Evolutionary conservation across 202 grass and related monocot species (phyloP), one percentile per base, ranked within the genome.

Genomic region (Alloteropsis angusta): DNA sequence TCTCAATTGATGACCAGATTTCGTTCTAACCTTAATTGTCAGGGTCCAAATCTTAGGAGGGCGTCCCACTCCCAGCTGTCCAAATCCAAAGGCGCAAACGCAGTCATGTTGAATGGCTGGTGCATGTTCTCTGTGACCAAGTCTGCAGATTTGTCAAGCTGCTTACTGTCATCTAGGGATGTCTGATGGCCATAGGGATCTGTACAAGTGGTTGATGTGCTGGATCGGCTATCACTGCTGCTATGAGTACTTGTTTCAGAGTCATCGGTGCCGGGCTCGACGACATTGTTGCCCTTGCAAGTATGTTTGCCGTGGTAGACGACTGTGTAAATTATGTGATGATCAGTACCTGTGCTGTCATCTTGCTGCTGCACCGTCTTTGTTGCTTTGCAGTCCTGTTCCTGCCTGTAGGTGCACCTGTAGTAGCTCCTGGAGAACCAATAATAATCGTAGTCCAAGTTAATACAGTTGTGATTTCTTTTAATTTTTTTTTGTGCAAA

Each of bases 331-430:
- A 79, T 78, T 11, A 2, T 7, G 4, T 73, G 17, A 5, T 77
- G 44, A 59, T 65, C 85, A 7, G 19, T 25, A n/a, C 57, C 14
- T 9, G 2, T 41, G 19, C 28, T 23, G 4, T 58, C 39, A 11
- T 82, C 56, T 32, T 57, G 44, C 13, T 87, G 85, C 28, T 87
- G 85, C 42, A 83, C 85, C 0, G 79, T 87, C 65, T 87, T 87
- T 0, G 85, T 82, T 57, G 85, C 85, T 38, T 28, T 47, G 48
- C 85, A 87, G 39, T 16, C 41, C 21, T 82, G 73, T 59, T 85
- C 87, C 22, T 87, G 76, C 46, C 21, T 85, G 68, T 90, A 87
- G 56, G 68, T 83, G 82, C 91, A 93, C 73, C 82, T 88, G 39
- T 90, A 93, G 74, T 93, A 93, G 74, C 87, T 75, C 78, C 91